Base-by-base conservation (phyloP, 371 early-diverging fungal species). In the Cokeromyces recurvatus region DNA sequence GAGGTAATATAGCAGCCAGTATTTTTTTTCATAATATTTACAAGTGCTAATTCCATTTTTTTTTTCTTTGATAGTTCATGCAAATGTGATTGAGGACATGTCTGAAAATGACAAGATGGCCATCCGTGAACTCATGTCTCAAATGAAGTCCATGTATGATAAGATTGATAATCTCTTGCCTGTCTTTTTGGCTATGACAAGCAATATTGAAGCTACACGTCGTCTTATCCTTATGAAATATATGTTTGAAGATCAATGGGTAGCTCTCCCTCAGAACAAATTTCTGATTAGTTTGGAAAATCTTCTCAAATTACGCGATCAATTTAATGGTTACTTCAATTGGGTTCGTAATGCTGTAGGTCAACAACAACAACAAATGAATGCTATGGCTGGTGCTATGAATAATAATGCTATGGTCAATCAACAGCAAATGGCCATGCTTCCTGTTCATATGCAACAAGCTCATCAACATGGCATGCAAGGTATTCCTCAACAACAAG, bases 161-260 rank as follows among this genome's bases (percentile, higher is more conserved):
- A 64, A 60, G 21, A 45, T 69, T 12, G 74, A 69, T 32, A 58
- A 65, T 12, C 59, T 76, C 12, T 52, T 76, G 25, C 77, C 77
- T 1, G 43, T 70, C 1, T 72, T 76, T 50, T 68, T 62, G 34
- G 68, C 77, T 3, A 23, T 72, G 45, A 72, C 73, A 7, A 38
- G 40, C 29, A 72, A 70, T 35, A 29, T 45, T 2, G 73, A 73
- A 32, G 75, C 78, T 3, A 71, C 77, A 5, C 37, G 61, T 20
- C 62, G 76, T 3, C 48, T 81, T 16, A 74, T 78, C 22, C 45
- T 77, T 45, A 75, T 81, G 79, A 82, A 82, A 50, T 71, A 71
- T 43, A 68, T 79, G 73, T 74, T 78, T 55, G 71, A 82, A 48
- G 79, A 78, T 43, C 82, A 82, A 43, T 48, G 75, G n/a, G 66